Conservation (phyloP, 768 basidiomycete species). For the Kwoniella mangroviensis region DNA sequence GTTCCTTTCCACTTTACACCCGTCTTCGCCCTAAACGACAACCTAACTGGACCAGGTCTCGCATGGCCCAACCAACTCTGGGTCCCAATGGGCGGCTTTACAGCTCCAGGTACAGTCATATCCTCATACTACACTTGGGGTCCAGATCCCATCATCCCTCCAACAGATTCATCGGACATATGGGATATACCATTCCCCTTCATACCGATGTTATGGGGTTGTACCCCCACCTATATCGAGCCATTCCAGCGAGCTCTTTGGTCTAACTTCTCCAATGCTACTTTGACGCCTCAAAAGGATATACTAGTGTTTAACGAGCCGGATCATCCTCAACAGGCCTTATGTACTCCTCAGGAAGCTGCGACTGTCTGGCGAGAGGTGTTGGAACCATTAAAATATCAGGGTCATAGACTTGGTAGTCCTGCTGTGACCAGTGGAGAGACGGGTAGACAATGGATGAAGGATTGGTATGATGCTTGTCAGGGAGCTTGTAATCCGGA, state of each 20-base stretch:
- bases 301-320: constrained; percentile 47
- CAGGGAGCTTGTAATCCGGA: constrained; percentile 64
- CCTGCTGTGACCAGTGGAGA: constrained; percentile 65
- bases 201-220: constrained; percentile 46
- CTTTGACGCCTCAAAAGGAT: constrained; percentile 21
- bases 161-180: not conserved
- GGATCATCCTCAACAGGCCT: constrained; percentile 62
- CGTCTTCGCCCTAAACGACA: constrained; percentile 9
- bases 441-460: constrained; percentile 65
- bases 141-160: constrained; percentile 23
- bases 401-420: constrained; percentile 63
- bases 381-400: constrained; percentile 63
- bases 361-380: constrained; percentile 64
- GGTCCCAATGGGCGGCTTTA: constrained; percentile 38
- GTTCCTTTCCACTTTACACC: not conserved
- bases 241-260: constrained; percentile 19
- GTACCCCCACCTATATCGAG: constrained; percentile 20
- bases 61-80: constrained; percentile 38
- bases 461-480: constrained; percentile 64
- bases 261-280: constrained; percentile 18
- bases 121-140: constrained; percentile 41
- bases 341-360: constrained; percentile 63
- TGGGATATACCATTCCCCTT: constrained; percentile 33
- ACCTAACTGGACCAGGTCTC: constrained; percentile 26
- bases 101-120: constrained; percentile 24